A percentile compares a stretch with the other conserved stretches of the same genome.
phyloP scores from a whole-genome alignment of 768 basidiomycete genomes.

The Porphyrellus cyaneotinctus region DNA sequence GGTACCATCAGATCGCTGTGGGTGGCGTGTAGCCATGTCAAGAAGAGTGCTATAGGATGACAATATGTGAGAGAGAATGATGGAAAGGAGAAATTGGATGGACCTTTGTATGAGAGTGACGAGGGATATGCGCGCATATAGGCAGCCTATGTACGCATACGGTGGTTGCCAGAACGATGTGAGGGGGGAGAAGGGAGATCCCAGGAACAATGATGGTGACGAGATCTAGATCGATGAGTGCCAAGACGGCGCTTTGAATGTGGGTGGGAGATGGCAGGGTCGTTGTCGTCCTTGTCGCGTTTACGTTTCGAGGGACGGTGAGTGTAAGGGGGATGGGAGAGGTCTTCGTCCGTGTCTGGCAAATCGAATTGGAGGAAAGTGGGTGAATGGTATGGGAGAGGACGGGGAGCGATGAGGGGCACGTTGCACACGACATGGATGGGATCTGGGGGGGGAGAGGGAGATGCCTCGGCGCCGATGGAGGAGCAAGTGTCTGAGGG shows the following conservation, averaged over 20 bases:
- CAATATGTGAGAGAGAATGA: slow-evolving; percentile 20
- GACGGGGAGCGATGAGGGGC: slow-evolving; percentile 64
- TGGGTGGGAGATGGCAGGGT: slow-evolving; percentile 14
- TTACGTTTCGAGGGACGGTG: slow-evolving; percentile 53
- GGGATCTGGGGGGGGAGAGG: slow-evolving; percentile 23
- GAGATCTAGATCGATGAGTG: slow-evolving; percentile 18
- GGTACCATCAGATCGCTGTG: slow-evolving; percentile 6
- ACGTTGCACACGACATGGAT: slow-evolving; percentile 59
- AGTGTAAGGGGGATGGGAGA: slow-evolving; percentile 68
- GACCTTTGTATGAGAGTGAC: slow-evolving; percentile 8
- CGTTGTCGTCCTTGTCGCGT: slow-evolving; percentile 30
- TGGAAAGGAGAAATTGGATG: neutral
- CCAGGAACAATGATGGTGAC: slow-evolving; percentile 9
- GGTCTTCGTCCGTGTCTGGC: slow-evolving; percentile 65
- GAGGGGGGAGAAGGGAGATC: slow-evolving; percentile 2
- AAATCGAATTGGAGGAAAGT: slow-evolving; percentile 65
- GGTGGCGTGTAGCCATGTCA: slow-evolving; percentile 3
- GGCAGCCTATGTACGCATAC: slow-evolving; percentile 11
- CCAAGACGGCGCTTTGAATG: slow-evolving; percentile 25
- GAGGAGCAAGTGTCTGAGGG: neutral
- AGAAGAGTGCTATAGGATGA: slow-evolving; percentile 8
- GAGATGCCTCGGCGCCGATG: slow-evolving; percentile 24
- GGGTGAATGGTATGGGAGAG: slow-evolving; percentile 66
- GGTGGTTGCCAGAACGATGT: slow-evolving; percentile 19
- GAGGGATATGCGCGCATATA: slow-evolving; percentile 3